phyloP scores from a whole-genome alignment of 257 asterid species.

The Solanum clarkiae region DNA sequence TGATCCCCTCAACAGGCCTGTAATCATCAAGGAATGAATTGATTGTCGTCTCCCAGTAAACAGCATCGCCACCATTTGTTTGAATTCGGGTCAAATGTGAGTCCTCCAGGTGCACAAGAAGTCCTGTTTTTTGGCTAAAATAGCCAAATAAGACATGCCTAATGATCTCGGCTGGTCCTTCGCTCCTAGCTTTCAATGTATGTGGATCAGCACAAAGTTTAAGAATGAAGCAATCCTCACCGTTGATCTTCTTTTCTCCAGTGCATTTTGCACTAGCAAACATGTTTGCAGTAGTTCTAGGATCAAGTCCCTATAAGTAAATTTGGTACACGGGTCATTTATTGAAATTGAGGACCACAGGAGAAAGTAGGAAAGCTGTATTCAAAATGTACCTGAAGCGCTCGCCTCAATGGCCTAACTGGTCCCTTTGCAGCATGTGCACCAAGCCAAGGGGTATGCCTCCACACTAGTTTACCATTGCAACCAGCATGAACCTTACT shows the following conservation, averaged over 20 bases:
- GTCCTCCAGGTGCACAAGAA: conserved; percentile 70
- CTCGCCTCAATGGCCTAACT: conserved; percentile 69
- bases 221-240: conserved; percentile 66
- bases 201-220: conserved; percentile 55
- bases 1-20: conserved; percentile 60
- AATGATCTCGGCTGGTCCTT: conserved; percentile 64
- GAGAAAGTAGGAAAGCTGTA: not conserved
- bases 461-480: conserved; percentile 76
- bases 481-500: conserved; percentile 81
- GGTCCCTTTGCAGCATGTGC: conserved; percentile 86
- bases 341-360: not conserved
- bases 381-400: conserved; percentile 42
- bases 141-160: conserved; percentile 62
- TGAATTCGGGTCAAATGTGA: conserved; percentile 66
- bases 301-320: conserved; percentile 57
- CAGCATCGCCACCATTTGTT: conserved; percentile 53
- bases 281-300: conserved; percentile 63
- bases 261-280: conserved; percentile 54
- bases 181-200: conserved; percentile 66
- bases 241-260: conserved; percentile 57
- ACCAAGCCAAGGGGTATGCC: conserved; percentile 91
- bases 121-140: conserved; percentile 79
- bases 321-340: not conserved
- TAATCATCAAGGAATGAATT: conserved; percentile 59
- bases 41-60: conserved; percentile 67